Conservation (phyloP, 148 eudicot species). For the Spergularia bocconei region DNA sequence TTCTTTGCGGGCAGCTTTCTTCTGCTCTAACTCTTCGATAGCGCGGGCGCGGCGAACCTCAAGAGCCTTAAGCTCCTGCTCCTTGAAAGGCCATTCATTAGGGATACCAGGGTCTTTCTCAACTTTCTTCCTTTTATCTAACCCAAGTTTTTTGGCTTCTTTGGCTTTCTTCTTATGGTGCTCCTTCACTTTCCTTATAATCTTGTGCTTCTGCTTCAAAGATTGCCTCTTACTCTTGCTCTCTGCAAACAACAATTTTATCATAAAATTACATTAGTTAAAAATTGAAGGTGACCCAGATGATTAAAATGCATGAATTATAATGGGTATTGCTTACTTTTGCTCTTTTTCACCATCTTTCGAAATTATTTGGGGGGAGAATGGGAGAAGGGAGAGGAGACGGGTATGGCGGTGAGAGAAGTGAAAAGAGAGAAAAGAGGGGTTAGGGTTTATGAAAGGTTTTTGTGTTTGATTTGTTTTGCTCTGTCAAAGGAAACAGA, state of each 20-base stretch:
- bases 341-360: slow-evolving; percentile 72
- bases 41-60: slow-evolving; percentile 72
- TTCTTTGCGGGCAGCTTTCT: slow-evolving; percentile 94
- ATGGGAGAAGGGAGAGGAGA: neutral
- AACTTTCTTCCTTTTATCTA: slow-evolving; percentile 52
- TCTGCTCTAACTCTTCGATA: slow-evolving; percentile 69
- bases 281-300: neutral
- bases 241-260: slow-evolving; percentile 45
- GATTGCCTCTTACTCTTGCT: slow-evolving; percentile 85
- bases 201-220: slow-evolving; percentile 77
- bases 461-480: no score
- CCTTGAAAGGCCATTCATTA: slow-evolving; percentile 98
- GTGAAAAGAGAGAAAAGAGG: neutral
- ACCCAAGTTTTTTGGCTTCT: slow-evolving; percentile 81
- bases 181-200: slow-evolving; percentile 76
- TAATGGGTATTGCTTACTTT: slow-evolving; percentile 44
- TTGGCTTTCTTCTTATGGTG: slow-evolving; percentile 94
- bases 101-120: slow-evolving; percentile 98
- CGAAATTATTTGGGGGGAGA: neutral
- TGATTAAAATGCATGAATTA: neutral
- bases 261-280: neutral
- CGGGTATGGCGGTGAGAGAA: neutral
- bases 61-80: slow-evolving; percentile 87
- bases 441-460: neutral
- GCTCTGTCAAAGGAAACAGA: neutral